These are phyloP conservation scores for Colletotrichum scovillei DNA, from an alignment of 2,329 filamentous ascomycete species.

Conservation along the genomic window DNA sequence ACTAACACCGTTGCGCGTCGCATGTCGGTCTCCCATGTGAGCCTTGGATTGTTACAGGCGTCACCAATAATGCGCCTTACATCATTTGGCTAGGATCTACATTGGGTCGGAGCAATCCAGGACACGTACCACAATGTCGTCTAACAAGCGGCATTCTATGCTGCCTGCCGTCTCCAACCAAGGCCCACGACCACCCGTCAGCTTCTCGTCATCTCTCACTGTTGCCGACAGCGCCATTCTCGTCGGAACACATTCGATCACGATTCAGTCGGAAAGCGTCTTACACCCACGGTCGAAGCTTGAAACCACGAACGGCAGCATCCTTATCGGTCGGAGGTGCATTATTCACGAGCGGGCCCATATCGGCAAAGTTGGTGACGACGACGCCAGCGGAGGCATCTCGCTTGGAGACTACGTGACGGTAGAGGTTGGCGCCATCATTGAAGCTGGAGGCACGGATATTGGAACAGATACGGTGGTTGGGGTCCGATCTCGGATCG, in stretches of 20 bases:
- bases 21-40: neutral
- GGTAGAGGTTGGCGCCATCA: constrained; percentile 67
- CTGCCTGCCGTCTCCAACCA: constrained; percentile 63
- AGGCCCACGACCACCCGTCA: constrained; percentile 70
- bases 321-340: constrained; percentile 84
- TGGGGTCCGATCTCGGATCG: constrained; percentile 70
- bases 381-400: constrained; percentile 58
- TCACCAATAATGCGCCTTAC: constrained; percentile 18
- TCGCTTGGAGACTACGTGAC: constrained; percentile 70
- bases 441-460: constrained; percentile 72
- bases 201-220: constrained; percentile 68
- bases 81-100: neutral
- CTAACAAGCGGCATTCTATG: constrained; percentile 66
- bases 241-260: constrained; percentile 81
- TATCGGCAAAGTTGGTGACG: constrained; percentile 59
- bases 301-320: constrained; percentile 80
- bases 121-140: constrained; percentile 47
- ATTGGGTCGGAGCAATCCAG: constrained; percentile 27
- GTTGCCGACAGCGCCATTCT: constrained; percentile 73
- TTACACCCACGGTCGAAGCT: constrained; percentile 89
- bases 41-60: neutral
- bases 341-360: constrained; percentile 80
- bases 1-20: constrained; percentile 20
- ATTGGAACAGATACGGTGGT: constrained; percentile 71
- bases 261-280: constrained; percentile 80